These are phyloP conservation scores for Alternaria gansuensis DNA, from an alignment of 2,329 filamentous ascomycete genomes.

Conservation along the genomic window DNA sequence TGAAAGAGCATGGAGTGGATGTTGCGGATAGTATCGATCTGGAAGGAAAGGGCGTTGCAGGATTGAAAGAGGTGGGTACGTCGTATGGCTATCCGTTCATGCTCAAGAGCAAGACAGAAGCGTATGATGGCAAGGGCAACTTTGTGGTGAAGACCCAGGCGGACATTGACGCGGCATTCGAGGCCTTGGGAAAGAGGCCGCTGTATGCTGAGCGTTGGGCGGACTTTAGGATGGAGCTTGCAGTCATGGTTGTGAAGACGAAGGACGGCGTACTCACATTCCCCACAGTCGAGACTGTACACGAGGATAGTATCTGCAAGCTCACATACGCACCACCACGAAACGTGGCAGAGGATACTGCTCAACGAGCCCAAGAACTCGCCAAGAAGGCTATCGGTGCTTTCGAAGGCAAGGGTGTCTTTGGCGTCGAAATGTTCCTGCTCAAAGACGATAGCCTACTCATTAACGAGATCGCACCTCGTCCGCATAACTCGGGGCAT, in stretches of 20 bases:
- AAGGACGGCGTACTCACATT: constrained; percentile 79
- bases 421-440: constrained; percentile 96
- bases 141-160: constrained; percentile 68
- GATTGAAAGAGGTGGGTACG: constrained; percentile 69
- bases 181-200: constrained; percentile 70
- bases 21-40: constrained; percentile 76
- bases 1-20: constrained; percentile 72
- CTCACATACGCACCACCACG: constrained; percentile 87
- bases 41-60: constrained; percentile 65
- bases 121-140: constrained; percentile 89
- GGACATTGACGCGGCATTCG: constrained; percentile 72
- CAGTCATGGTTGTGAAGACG: constrained; percentile 94
- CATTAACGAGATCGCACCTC: constrained; percentile 86
- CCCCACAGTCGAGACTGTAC: constrained; percentile 91
- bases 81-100: constrained; percentile 84
- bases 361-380: constrained; percentile 74
- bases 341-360: constrained; percentile 68
- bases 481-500: constrained; percentile 91
- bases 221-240: constrained; percentile 83
- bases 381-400: constrained; percentile 80
- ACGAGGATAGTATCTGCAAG: constrained; percentile 95
- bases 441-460: constrained; percentile 74
- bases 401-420: constrained; percentile 89
- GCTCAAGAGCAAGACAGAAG: constrained; percentile 89
- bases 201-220: constrained; percentile 93